Evolutionary conservation across 1,284 basidiomycete genomes (phyloP).

Genomic region (Marasmius tenuissimus): DNA sequence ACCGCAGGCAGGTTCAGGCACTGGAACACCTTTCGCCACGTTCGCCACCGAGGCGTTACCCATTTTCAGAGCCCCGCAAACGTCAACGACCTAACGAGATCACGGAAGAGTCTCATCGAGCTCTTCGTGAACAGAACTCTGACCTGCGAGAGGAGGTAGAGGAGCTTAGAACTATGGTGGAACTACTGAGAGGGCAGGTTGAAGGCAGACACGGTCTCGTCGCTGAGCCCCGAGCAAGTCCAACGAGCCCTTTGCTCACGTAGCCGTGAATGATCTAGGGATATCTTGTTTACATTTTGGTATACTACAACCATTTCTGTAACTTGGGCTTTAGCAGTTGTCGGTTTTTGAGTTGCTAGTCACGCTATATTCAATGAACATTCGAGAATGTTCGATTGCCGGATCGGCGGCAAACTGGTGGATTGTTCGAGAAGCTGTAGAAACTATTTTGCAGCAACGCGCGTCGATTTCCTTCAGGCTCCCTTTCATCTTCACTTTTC

Average conservation of each 20-base stretch:
- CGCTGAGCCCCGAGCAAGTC: slow-evolving; percentile 7
- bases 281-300: not conserved
- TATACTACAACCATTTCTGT: not conserved
- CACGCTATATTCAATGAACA: slow-evolving; percentile 1
- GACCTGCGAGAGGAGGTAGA: slow-evolving; percentile 65
- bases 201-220: slow-evolving; percentile 46
- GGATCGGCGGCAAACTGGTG: slow-evolving; percentile 12
- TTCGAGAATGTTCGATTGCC: slow-evolving; percentile 42
- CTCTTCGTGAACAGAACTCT: slow-evolving; percentile 56
- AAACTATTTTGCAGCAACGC: slow-evolving; percentile 17
- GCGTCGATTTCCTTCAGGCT: too few species aligned
- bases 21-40: slow-evolving; percentile 48
- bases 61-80: not conserved
- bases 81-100: slow-evolving; percentile 37
- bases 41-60: not conserved
- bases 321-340: not conserved
- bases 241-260: not conserved
- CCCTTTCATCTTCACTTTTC: slow-evolving; percentile 1
- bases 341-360: not conserved
- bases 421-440: slow-evolving; percentile 59
- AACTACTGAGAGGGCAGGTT: slow-evolving; percentile 56
- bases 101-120: slow-evolving; percentile 43
- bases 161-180: slow-evolving; percentile 71
- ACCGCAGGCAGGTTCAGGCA: slow-evolving; percentile 56
- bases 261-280: not conserved